A percentile compares a stretch with the other conserved stretches of the same genome.
Evolutionary conservation across 805 yeast species (phyloP).

Genomic region (Saturnispora serradocipensis): DNA sequence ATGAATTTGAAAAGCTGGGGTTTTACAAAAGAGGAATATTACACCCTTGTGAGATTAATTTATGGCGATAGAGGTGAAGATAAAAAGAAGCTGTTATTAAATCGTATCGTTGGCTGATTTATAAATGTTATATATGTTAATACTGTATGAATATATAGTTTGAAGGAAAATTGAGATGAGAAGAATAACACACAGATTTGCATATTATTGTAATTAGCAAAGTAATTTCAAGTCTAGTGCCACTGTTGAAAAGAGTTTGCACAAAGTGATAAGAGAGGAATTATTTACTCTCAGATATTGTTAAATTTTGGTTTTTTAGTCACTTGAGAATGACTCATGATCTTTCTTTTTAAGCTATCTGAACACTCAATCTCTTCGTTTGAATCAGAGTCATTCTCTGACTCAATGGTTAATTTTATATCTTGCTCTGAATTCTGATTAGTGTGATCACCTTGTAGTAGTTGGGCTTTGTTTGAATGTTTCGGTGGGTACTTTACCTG

Average conservation of each 20-base stretch:
- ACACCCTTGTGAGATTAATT: constrained; percentile 44
- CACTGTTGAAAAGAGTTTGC: not conserved
- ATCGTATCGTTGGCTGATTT: constrained; percentile 6
- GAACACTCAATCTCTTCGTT: not conserved
- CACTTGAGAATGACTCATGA: not conserved
- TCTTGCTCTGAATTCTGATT: not conserved
- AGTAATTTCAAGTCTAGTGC: not conserved
- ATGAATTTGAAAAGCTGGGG: constrained; percentile 3
- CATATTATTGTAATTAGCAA: constrained; percentile 1
- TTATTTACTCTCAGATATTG: not conserved
- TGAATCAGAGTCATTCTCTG: not conserved
- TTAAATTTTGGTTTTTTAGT: constrained; percentile 5
- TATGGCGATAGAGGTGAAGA: constrained; percentile 30
- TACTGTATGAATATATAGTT: not conserved
- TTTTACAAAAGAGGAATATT: constrained; percentile 36
- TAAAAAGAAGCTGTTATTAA: not conserved
- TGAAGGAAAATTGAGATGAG: not conserved
- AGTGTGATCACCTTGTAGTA: not conserved
- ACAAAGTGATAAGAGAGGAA: not conserved
- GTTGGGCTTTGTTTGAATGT: not conserved
- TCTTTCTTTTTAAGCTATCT: constrained; percentile 2
- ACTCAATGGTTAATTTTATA: not conserved
- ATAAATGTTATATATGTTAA: not conserved
- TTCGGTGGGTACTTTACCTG: not conserved
- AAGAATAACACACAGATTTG: not conserved